Evolutionary conservation across 495 filamentous ascomycete species (phyloP), one percentile per base, ranked within the genome.

Genomic region (Hypoxylon lenormandii): DNA sequence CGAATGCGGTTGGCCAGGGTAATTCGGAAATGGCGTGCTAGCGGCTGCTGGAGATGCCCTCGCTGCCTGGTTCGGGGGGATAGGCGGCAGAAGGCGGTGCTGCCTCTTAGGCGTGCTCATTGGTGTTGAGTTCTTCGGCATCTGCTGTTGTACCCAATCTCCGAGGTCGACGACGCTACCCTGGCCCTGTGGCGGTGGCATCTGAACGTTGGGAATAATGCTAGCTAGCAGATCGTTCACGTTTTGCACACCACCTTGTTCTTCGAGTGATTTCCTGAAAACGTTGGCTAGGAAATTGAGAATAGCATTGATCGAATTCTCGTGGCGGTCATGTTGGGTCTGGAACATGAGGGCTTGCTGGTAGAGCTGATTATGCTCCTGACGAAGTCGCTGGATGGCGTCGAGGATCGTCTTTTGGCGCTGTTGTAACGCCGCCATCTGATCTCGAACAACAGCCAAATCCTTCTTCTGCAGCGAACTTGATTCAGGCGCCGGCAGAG

Each of bases 271-370:
- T 57, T 86, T 91, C 70, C 95, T 91, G 81, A 97, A 98, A 7
- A 98, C 92, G 7, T 95, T 97, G 15, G 95, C 96, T 2, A 98
- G 85, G 76, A 98, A 98, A 28, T 93, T 97, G 13, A 98, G 83
- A 68, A 98, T 98, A 21, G 96, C 95, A 71, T 97, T 98, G 75
- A 98, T 98, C 8, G 93, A 97, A 72, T 93, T 97, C 76, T 98
- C 96, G 72, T 98, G 95, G 28, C 96, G 90, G 51, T 94, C 93
- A 72, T 98, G 95, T 74, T 95, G 86, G 30, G 88, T 90, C 75
- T 97, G 93, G 77, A 97, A 97, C 56, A 91, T 90, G 43, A 90
- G 84, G 0, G 94, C 93, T 76, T 98, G 95, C 37, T 93, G 89
- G 69, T 92, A 96, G 8, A 97, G 86, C 60, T 94, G 89, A 60